A percentile compares a stretch with the other conserved stretches of the same genome.
Evolutionary conservation across 140 eudicot species (phyloP).

Genomic region (Senecio squalidus): DNA sequence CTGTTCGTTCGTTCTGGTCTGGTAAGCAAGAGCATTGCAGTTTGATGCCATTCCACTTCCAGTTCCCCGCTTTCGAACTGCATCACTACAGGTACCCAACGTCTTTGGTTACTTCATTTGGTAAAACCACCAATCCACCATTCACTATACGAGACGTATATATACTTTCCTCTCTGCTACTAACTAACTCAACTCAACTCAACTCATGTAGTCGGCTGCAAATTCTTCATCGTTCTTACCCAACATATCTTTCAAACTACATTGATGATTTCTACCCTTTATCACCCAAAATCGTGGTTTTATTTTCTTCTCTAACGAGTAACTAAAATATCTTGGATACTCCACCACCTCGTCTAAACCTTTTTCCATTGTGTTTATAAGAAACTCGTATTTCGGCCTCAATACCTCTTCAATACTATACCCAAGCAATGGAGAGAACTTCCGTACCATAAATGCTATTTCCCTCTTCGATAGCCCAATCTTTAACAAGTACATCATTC

Average conservation of each 20-base stretch:
- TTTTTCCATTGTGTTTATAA: constrained; percentile 63
- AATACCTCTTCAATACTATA: constrained; percentile 78
- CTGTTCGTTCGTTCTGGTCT: too few species aligned
- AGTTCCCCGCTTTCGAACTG: too few species aligned
- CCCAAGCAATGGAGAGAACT: constrained; percentile 87
- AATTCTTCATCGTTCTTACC: constrained; percentile 86
- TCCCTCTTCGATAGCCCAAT: constrained; percentile 65
- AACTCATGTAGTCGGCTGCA: constrained; percentile 49
- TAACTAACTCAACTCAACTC: constrained; percentile 27
- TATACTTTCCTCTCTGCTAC: too few species aligned
- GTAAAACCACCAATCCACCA: too few species aligned
- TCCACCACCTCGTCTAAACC: constrained; percentile 60
- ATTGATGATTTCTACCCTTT: constrained; percentile 42
- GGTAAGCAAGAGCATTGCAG: too few species aligned
- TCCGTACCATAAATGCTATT: constrained; percentile 59
- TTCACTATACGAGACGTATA: too few species aligned
- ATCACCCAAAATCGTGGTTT: constrained; percentile 69
- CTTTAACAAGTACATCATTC: constrained; percentile 58
- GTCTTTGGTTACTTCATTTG: too few species aligned
- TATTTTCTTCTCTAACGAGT: constrained; percentile 85
- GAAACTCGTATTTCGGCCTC: constrained; percentile 67
- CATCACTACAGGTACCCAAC: too few species aligned
- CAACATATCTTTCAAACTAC: constrained; percentile 82
- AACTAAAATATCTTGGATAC: constrained; percentile 90
- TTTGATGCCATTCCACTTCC: too few species aligned